Evolutionary conservation across 2,329 filamentous ascomycete genomes (phyloP), one percentile per base, ranked within the genome.

Genomic region (Claviceps arundinis): DNA sequence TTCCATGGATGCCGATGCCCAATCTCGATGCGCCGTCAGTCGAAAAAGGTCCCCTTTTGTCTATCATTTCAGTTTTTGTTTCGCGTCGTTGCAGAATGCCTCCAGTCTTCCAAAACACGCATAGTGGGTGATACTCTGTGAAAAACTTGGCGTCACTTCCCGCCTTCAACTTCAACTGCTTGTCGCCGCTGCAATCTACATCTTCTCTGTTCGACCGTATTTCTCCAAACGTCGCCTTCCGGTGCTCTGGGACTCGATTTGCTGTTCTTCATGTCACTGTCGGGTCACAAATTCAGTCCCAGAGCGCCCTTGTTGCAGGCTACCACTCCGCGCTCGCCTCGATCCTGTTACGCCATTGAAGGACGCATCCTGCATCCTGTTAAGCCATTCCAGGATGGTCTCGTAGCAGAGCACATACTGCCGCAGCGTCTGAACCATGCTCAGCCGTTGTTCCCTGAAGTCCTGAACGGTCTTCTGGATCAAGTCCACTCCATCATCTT

Each of bases 361-460:
- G 47, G 55, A 54, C 37, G 60, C 49, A 34, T 68, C 73, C 51
- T 79, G 71, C 41, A 73, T 60, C 56, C 76, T 68, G 59, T 68
- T 70, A 30, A 93, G 68, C 89, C 91, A 98, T 68, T 97, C 91
- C 51, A 94, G 71, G 6, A 97, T 77, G 42, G 87, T 94, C 71
- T 98, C 93, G 66, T 98, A 98, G 67, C 93, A 98, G 37, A 98
- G 80, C 48, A 96, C 91, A 69, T 86, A 97, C 66, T 98, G 93
- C 55, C 88, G 77, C 53, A 97, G 71, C 61, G 86, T 96, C 68
- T 97, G 93, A 44, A 98, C 91, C 90, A 97, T 98, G 68, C 89
- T 96, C 19, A 96, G 70, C 57, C 93, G 75, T 70, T 98, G 93
- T 48, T 78, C 74, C 52, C 93, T 77, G 67, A 98, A 95, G 60